Evolutionary conservation across 1,139 yeast genomes (phyloP), one percentile per base, ranked within the genome.

Genomic region (Suhomyces terraborum): DNA sequence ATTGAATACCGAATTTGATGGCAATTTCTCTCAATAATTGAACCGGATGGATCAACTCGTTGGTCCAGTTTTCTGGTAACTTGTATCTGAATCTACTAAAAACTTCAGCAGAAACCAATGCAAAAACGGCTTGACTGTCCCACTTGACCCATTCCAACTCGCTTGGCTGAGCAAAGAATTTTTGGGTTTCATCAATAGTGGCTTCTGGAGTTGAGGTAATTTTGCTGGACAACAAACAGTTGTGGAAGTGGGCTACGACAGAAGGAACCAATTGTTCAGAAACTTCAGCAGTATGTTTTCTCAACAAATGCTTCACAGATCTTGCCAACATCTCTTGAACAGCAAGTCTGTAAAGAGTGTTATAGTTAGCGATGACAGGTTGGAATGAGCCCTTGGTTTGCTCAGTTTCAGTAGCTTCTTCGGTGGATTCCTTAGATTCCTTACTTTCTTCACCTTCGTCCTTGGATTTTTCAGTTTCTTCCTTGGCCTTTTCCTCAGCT

Each of bases 1-100:
- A 84, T 68, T 93, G 98, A 44, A 93, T 79, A 66, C 98, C 98
- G 52, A 83, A 79, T 64, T 86, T 84, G 42, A 73, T 56, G 12
- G 96, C 82, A 47, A 89, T 73, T 49, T 84, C 88, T 66, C 93
- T 80, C 58, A 88, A 70, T 41, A 88, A 59, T 44, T 77, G 76
- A 21, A 66, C 50, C 12, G 76, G 72, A 30, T 62, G 66, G 35
- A 73, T 51, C 25, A 48, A 38, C 7, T 58, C 50, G 3, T 53
- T 42, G 27, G 64, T 43, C 84, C 87, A 84, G 42, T 70, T 62
- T 1, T 56, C 62, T 3, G 81, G 69, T 38, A 88, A 69, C 0
- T 59, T 53, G 58, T 70, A 78, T 64, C 95, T 80, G 73, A 79
- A 91, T 57, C 88, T 79, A 32, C 59, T 46, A 29, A 46, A 61